A percentile compares a stretch with the other conserved stretches of the same genome.
These are phyloP conservation scores for Aspergillus chevalieri DNA, from an alignment of 2,329 filamentous ascomycete species.

Conservation along the genomic window DNA sequence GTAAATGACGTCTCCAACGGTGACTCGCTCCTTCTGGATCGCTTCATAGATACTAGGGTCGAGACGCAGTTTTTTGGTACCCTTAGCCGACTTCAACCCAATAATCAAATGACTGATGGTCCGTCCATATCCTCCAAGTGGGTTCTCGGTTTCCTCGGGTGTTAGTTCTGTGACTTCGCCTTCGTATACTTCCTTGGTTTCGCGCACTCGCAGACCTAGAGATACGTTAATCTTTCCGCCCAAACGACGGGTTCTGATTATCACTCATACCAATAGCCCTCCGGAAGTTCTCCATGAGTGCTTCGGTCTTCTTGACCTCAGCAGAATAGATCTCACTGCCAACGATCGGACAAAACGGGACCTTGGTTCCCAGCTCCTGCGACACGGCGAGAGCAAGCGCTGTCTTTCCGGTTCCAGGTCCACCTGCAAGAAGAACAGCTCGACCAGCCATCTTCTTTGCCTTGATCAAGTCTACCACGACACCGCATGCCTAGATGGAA, in stretches of 20 bases:
- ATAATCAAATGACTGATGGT: constrained; percentile 95
- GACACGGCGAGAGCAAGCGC: constrained; percentile 91
- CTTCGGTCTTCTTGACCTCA: constrained; percentile 99
- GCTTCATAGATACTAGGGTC: constrained; percentile 99
- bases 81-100: constrained; percentile 88
- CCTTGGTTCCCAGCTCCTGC: constrained; percentile 95
- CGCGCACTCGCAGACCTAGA: constrained; percentile 75
- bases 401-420: constrained; percentile 94
- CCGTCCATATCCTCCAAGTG: constrained; percentile 90
- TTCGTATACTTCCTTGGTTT: constrained; percentile 99
- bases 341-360: constrained; percentile 96
- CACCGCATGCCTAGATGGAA: constrained; percentile 65
- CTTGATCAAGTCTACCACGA: constrained; percentile 92
- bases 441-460: constrained; percentile 97
- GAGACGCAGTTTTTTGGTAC: constrained; percentile 93
- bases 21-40: constrained; percentile 95
- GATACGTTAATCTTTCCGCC: constrained; percentile 10
- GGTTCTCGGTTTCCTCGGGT: constrained; percentile 96
- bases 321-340: constrained; percentile 97
- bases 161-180: constrained; percentile 97
- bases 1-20: constrained; percentile 95
- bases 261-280: constrained; percentile 70
- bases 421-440: constrained; percentile 86
- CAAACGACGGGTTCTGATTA: background rate
- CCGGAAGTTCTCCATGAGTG: constrained; percentile 98